Conservation (phyloP, 371 early-diverging fungal genomes). For the Mortierella polycephala region DNA sequence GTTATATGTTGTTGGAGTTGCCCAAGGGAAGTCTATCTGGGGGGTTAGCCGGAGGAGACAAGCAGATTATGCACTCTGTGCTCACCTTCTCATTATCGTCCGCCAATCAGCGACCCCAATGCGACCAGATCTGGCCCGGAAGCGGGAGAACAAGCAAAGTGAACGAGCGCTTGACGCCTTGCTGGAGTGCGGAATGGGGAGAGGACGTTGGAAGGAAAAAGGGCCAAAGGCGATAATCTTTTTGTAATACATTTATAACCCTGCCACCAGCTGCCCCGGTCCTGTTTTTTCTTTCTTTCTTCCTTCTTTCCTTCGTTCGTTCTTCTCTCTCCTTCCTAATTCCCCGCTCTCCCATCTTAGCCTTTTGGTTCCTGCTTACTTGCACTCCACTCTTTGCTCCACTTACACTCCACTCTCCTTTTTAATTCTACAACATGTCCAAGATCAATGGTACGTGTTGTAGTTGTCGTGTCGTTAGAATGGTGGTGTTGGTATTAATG, state of each 20-base stretch:
- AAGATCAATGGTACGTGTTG: conserved; percentile 51
- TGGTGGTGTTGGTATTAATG: too few species aligned
- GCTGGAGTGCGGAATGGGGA: not conserved
- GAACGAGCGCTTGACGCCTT: not conserved
- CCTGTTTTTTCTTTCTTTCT: conserved; percentile 13
- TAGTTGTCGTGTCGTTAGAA: too few species aligned
- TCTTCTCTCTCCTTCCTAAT: not conserved
- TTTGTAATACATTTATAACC: too few species aligned
- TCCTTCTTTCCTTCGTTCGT: not conserved
- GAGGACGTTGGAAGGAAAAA: conserved; percentile 1
- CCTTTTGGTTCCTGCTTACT: not conserved
- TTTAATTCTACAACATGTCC: not conserved
- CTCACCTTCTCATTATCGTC: not conserved
- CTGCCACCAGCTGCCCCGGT: conserved; percentile 1
- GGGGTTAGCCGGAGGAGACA: not conserved
- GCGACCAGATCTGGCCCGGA: conserved; percentile 8
- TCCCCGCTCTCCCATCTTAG: conserved; percentile 1
- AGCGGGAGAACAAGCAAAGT: not conserved
- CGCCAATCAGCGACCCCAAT: conserved; percentile 6
- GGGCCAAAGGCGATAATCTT: conserved; percentile 5
- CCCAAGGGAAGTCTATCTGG: not conserved
- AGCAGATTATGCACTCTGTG: not conserved
- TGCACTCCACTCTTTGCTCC: not conserved
- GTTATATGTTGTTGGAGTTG: too few species aligned
- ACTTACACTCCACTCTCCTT: conserved; percentile 19